Base-by-base conservation (phyloP, 805 yeast species). In the Yueomyces sinensis region DNA sequence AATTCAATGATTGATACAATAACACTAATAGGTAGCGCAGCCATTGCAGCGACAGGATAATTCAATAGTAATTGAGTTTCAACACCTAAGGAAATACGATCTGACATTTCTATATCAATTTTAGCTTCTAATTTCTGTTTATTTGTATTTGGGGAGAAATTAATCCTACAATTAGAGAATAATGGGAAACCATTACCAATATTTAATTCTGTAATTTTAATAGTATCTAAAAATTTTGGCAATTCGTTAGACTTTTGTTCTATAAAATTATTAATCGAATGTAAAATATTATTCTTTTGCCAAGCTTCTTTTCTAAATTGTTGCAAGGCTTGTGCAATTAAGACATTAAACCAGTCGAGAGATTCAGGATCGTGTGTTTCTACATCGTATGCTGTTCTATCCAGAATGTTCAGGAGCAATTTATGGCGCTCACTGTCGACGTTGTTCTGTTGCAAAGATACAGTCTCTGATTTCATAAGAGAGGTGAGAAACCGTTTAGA, bases 131-230 rank as follows among this genome's bases (percentile, higher is more conserved):
- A 54, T 30, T 58, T 69, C 17, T 58, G 49, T 13, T 56, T 47
- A 16, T 70, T 64, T 1, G 62, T 62, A 37, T 68, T 73, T 17
- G 69, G 68, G 36, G 71, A 68, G 40, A 74, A 75, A 41, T 66
- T 67, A 27, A 91, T 82, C 33, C 94, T 68, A 57, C 98, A 91
- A 50, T 91, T 91, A 37, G 94, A 82, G 52, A 91, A 82, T 34
- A 91, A 82, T 3, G 98, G 98, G 52, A 78, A 91, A 56, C 87
- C 96, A 52, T 84, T 82, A 24, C 98, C 98, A 37, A 91, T 77
- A 47, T 86, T 89, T 18, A 91, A 40, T 48, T 89, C 96, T 1
- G 87, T 81, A 32, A 91, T 73, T 40, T 70, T 70, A 29, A 91
- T 76, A 17, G 71, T 68, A 50, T 79, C 95, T 32, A 91, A 55